These are phyloP conservation scores for Ceratocystis smalleyi DNA, from an alignment of 2,329 filamentous ascomycete species.

Conservation along the genomic window DNA sequence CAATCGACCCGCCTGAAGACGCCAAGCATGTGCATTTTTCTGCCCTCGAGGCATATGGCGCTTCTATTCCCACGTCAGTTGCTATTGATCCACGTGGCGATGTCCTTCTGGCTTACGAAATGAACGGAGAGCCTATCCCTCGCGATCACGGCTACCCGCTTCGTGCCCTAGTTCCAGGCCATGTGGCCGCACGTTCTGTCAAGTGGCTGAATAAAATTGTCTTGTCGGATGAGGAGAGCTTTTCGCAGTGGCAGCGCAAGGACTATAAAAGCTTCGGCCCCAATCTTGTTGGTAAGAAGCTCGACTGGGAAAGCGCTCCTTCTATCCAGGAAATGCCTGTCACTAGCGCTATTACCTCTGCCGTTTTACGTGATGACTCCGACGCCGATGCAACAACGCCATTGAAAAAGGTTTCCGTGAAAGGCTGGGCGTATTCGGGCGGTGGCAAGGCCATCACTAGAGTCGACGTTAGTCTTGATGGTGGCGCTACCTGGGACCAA, in stretches of 20 bases:
- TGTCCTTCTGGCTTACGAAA: conserved; percentile 49
- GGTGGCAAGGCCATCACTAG: conserved; percentile 49
- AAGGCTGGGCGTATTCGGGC: conserved; percentile 53
- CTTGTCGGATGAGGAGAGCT: conserved; percentile 49
- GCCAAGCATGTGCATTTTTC: conserved; percentile 41
- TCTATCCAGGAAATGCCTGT: conserved; percentile 55
- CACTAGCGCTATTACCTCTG: conserved; percentile 47
- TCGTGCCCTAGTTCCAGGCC: conserved; percentile 46
- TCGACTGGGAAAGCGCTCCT: conserved; percentile 47
- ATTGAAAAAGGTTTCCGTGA: conserved; percentile 28
- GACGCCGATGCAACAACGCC: conserved; percentile 14
- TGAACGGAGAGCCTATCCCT: conserved; percentile 49
- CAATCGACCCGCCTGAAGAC: conserved; percentile 18
- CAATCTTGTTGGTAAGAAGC: conserved; percentile 34
- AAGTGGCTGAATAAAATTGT: conserved; percentile 54
- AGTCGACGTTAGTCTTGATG: conserved; percentile 52
- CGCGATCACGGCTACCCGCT: conserved; percentile 52
- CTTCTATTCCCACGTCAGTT: conserved; percentile 44
- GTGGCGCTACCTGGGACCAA: conserved; percentile 48
- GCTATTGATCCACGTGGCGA: conserved; percentile 45
- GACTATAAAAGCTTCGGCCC: conserved; percentile 58
- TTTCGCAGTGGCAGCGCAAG: conserved; percentile 48
- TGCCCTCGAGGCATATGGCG: conserved; percentile 44
- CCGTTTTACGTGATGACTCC: conserved; percentile 19
- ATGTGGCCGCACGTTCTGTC: conserved; percentile 50